phyloP scores from a whole-genome alignment of 1,139 yeast species.

The Zygoascus meyerae region DNA sequence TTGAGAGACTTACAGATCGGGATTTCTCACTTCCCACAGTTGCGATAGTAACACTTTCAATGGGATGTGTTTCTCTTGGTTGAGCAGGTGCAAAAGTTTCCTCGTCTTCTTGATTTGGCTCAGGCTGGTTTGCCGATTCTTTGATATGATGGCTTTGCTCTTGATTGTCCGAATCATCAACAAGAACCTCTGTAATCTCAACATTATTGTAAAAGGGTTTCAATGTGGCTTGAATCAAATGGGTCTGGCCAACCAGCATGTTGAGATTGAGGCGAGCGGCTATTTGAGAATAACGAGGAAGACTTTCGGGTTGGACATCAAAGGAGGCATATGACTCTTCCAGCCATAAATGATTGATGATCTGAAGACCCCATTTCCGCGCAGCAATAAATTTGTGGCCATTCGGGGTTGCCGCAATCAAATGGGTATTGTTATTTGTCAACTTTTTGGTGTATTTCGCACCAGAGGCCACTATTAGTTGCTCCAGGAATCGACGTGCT shows the following conservation, averaged over 20 bases:
- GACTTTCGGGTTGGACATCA: constrained; percentile 44
- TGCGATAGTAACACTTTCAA: too few relatives aligned
- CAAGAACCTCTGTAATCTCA: constrained; percentile 6
- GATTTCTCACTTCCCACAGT: too few relatives aligned
- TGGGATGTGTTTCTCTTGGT: neutral
- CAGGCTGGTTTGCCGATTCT: neutral
- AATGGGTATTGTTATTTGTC: constrained; percentile 58
- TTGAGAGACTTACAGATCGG: too few relatives aligned
- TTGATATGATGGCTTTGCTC: neutral
- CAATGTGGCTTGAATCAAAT: constrained; percentile 40
- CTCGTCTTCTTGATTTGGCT: neutral
- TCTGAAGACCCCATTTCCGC: constrained; percentile 49
- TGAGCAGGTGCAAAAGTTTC: neutral
- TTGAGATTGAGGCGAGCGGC: constrained; percentile 41
- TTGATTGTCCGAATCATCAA: neutral
- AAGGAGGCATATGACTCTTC: constrained; percentile 70
- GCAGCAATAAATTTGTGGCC: constrained; percentile 81
- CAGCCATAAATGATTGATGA: constrained; percentile 84
- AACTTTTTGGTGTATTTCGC: constrained; percentile 71
- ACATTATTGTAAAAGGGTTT: constrained; percentile 37
- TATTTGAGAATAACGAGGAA: constrained; percentile 43
- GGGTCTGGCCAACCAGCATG: constrained; percentile 48
- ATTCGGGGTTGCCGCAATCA: constrained; percentile 58
- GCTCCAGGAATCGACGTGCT: constrained; percentile 64
- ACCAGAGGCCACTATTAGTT: constrained; percentile 63